phyloP scores from a whole-genome alignment of 108 stramenopile genomes.

The Conticribra guillardii region DNA sequence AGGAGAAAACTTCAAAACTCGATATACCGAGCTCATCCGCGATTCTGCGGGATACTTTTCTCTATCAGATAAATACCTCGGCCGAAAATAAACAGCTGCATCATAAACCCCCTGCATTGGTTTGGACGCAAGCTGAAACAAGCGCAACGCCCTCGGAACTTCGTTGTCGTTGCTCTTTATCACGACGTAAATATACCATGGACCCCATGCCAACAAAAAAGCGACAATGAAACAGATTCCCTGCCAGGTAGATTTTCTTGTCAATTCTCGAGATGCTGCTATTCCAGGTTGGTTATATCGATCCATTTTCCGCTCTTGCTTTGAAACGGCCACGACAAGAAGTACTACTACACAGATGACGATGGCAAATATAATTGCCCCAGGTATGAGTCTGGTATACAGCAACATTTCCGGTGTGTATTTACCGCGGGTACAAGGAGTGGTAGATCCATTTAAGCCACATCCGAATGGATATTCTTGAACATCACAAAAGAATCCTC shows the following conservation, averaged over 20 bases:
- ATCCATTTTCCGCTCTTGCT: slow-evolving; percentile 31
- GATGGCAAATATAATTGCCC: slow-evolving; percentile 1
- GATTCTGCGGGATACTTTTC: too few relatives aligned
- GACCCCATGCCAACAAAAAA: slow-evolving; percentile 17
- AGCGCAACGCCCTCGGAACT: slow-evolving; percentile 1
- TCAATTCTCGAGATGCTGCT: slow-evolving; percentile 4
- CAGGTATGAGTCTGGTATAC: slow-evolving; percentile 7
- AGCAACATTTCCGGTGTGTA: slow-evolving; percentile 10
- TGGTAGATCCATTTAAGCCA: neutral
- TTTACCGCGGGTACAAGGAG: slow-evolving; percentile 10
- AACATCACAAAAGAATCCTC: slow-evolving; percentile 27
- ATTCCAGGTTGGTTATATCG: slow-evolving; percentile 5
- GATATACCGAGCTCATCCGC: too few relatives aligned
- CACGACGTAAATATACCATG: slow-evolving; percentile 23
- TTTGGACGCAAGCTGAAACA: slow-evolving; percentile 12
- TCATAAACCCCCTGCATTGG: slow-evolving; percentile 24
- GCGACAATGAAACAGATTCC: slow-evolving; percentile 24
- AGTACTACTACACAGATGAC: slow-evolving; percentile 15
- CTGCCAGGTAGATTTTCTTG: slow-evolving; percentile 7
- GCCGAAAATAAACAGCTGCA: slow-evolving; percentile 30
- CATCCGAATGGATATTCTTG: slow-evolving; percentile 12
- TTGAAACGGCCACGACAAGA: slow-evolving; percentile 16
- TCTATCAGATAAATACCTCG: slow-evolving; percentile 15
- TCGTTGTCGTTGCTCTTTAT: neutral
- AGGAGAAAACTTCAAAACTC: too few relatives aligned